Percentiles rank a stretch among this genome's conserved stretches.
Conservation (phyloP, 495 filamentous ascomycete genomes). For the Tirmania nivea region DNA sequence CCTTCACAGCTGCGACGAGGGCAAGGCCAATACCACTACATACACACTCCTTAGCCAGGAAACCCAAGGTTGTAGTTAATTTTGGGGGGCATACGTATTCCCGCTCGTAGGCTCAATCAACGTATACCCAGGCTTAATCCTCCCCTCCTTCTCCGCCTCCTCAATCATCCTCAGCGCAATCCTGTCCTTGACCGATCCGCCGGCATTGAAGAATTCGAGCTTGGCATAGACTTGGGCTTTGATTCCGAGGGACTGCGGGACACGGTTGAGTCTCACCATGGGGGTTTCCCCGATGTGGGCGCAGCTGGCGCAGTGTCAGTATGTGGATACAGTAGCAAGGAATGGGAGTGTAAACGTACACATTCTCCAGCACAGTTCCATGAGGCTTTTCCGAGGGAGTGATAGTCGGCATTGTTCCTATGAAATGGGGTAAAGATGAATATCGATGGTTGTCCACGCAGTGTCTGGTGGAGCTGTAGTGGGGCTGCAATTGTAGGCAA, state of each 20-base stretch:
- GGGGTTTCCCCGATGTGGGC: conserved; percentile 70
- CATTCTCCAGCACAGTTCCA: neutral
- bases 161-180: conserved; percentile 97
- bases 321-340: neutral
- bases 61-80: neutral
- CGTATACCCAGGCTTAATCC: conserved; percentile 92
- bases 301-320: neutral
- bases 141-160: conserved; percentile 69
- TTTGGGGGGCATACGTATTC: conserved; percentile 48
- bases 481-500: too few species aligned
- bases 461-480: too few species aligned
- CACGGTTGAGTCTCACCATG: conserved; percentile 71
- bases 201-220: conserved; percentile 90
- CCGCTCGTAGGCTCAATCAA: conserved; percentile 95
- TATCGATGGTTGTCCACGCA: too few species aligned
- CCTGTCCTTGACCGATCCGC: conserved; percentile 91
- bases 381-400: too few species aligned
- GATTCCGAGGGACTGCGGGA: conserved; percentile 77
- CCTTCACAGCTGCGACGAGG: conserved; percentile 83
- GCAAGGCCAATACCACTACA: conserved; percentile 76
- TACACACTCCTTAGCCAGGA: conserved; percentile 6
- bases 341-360: neutral
- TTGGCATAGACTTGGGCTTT: conserved; percentile 85
- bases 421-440: too few species aligned
- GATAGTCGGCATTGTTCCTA: too few species aligned